A percentile compares a stretch with the other conserved stretches of the same genome.
Evolutionary conservation across 139 green algal species (phyloP).

Genomic region (Micromonas pusilla): DNA sequence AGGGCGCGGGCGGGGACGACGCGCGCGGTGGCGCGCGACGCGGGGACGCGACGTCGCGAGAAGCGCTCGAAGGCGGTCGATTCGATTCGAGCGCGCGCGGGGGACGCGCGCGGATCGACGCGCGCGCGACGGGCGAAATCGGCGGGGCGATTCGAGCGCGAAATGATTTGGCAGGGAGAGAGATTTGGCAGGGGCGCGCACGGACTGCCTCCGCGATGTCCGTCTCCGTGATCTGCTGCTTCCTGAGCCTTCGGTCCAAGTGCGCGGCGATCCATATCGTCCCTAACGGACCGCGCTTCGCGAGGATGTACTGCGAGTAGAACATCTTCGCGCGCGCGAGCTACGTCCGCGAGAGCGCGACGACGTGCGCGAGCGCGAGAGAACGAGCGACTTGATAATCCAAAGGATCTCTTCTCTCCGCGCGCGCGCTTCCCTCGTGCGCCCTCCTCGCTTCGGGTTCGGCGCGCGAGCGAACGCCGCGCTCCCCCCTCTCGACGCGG

Average conservation of each 20-base stretch:
- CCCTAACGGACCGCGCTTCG: slow-evolving; percentile 80
- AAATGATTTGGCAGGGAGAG: neutral
- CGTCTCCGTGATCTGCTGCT: slow-evolving; percentile 62
- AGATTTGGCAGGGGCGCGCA: slow-evolving; percentile 23
- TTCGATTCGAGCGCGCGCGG: neutral
- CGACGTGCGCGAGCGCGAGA: too few species aligned
- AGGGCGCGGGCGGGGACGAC: too few species aligned
- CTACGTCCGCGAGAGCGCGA: too few species aligned
- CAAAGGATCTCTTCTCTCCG: neutral
- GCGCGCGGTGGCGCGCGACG: neutral
- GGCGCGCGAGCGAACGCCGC: neutral
- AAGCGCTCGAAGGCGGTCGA: neutral
- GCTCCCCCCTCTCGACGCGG: neutral
- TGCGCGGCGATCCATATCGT: slow-evolving; percentile 92
- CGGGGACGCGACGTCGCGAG: neutral
- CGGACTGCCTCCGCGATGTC: slow-evolving; percentile 47
- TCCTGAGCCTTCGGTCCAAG: slow-evolving; percentile 74
- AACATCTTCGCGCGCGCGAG: slow-evolving; percentile 9
- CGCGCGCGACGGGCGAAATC: too few species aligned
- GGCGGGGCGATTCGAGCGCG: too few species aligned
- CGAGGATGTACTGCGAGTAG: slow-evolving; percentile 64
- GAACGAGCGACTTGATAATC: too few species aligned
- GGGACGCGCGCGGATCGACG: too few species aligned
- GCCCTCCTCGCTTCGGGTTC: too few species aligned
- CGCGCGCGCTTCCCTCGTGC: too few species aligned